Conservation (phyloP, 2,329 filamentous ascomycete genomes). For the Hypoxylon sp. region DNA sequence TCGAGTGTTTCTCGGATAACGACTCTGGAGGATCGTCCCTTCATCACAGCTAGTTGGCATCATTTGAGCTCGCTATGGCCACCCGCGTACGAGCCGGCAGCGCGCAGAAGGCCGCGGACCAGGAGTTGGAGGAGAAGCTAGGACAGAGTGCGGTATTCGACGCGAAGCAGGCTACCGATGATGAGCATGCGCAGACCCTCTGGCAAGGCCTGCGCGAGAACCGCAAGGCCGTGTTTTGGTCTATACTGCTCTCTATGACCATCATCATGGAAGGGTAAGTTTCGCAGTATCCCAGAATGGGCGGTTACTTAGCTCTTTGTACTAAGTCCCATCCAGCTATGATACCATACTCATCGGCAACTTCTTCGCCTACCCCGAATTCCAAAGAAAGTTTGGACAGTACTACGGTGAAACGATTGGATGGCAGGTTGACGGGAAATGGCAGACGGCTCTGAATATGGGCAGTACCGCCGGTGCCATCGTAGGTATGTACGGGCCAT, state of each 20-base stretch:
- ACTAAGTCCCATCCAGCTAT: constrained; percentile 36
- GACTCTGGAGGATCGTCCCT: background rate
- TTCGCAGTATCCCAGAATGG: too few species aligned
- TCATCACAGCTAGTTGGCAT: background rate
- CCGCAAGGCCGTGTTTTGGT: constrained; percentile 44
- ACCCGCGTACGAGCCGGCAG: constrained; percentile 23
- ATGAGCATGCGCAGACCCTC: constrained; percentile 44
- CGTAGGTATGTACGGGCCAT: constrained; percentile 35
- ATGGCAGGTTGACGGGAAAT: constrained; percentile 42
- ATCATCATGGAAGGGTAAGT: constrained; percentile 47
- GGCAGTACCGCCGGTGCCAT: constrained; percentile 43
- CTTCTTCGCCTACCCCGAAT: constrained; percentile 45
- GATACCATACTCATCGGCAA: constrained; percentile 45
- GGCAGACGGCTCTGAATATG: constrained; percentile 44
- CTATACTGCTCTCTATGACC: constrained; percentile 44
- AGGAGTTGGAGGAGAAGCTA: constrained; percentile 43
- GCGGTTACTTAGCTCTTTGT: background rate
- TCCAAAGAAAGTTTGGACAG: constrained; percentile 42
- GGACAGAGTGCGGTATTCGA: constrained; percentile 41
- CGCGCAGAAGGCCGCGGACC: constrained; percentile 43
- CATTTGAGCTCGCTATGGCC: constrained; percentile 30
- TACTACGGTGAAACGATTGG: constrained; percentile 36
- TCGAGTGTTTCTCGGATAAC: background rate
- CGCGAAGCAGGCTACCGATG: constrained; percentile 44
- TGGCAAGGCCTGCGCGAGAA: constrained; percentile 42